Evolutionary conservation across 352 stramenopile species (phyloP), one percentile per base, ranked within the genome.

Genomic region (Phytopythium litorale): DNA sequence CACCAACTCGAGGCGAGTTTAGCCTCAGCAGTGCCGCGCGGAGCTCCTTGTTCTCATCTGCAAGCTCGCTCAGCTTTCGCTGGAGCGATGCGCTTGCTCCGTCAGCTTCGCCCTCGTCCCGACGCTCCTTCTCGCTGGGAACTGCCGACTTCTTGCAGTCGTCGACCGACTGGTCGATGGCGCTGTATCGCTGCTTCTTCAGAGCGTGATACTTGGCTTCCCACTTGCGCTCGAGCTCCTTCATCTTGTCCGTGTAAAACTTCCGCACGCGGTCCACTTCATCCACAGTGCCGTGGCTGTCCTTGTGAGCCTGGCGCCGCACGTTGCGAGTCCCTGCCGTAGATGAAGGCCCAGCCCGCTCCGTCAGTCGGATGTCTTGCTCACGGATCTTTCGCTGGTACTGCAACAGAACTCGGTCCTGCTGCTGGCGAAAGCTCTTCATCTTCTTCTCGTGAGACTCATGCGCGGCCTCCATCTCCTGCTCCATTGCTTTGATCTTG

Each of bases 201-300:
- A 87, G 45, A 12, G 77, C 63, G 5, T 76, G 73, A 60, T 86
- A 87, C 55, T 89, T 91, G 50, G 73, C 65, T 42, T 88, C 79
- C 84, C 80, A 92, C 57, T 88, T 91, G 38, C 71, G 72, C 67
- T 93, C 79, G 13, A 92, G 19, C 49, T 89, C 82, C 63, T 90
- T 88, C 28, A 91, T 81, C 61, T 93, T 93, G 48, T 84, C 73
- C 0, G 70, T 72, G 65, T 91, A 93, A 33, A 93, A 92, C n/a
- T 70, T 68, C 21, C 82, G 80, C 3, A 93, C 73, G 37, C 81
- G 80, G 1, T 58, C 53, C 5, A 38, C 53, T 23, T 43, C n/a
- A 7, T 45, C 32, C 35, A 73, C 57, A 5, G 85, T 46, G 43
- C 87, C 76, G 28, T 74, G 68, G 4, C 78, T 67, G 15, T 74